Conservation (phyloP, 2,329 filamentous ascomycete species). For the Fusarium sp. region DNA sequence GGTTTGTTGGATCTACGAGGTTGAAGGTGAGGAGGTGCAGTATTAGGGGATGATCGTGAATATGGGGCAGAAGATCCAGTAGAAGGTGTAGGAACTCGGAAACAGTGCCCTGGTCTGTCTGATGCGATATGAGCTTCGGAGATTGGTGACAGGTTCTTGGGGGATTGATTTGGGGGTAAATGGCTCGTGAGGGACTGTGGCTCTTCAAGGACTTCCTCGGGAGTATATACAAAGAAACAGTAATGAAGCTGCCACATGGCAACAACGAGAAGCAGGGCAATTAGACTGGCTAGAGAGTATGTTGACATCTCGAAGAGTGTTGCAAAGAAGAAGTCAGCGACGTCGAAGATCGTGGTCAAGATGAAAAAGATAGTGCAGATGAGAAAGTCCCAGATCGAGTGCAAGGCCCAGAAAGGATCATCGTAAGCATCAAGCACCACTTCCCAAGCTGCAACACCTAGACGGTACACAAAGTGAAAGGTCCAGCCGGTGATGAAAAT, state of each 20-base stretch:
- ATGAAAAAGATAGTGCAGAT: constrained; percentile 2
- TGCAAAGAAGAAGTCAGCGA: background rate
- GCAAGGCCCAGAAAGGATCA: constrained; percentile 2
- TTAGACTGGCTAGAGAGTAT: constrained; percentile 2
- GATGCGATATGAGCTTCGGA: background rate
- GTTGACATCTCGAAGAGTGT: constrained; percentile 14
- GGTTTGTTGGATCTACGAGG: constrained; percentile 22
- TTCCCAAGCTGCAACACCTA: constrained; percentile 4
- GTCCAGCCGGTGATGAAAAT: constrained; percentile 33
- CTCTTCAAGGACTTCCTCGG: background rate
- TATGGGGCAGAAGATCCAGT: constrained; percentile 8
- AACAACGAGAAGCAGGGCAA: constrained; percentile 6
- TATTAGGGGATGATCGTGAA: background rate
- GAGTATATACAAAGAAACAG: constrained; percentile 10
- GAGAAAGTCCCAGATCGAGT: constrained; percentile 4
- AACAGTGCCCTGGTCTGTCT: background rate
- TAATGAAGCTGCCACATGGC: constrained; percentile 19
- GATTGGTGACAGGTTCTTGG: too few relatives aligned
- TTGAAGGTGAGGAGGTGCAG: background rate
- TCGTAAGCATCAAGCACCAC: constrained; percentile 5
- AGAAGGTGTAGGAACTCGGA: constrained; percentile 11
- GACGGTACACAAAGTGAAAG: background rate
- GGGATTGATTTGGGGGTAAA: background rate
- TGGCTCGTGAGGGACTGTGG: background rate
- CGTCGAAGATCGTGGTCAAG: constrained; percentile 6